These are phyloP conservation scores for Trichosanthes cucumerina DNA, from an alignment of 306 rosid species.

Conservation along the genomic window DNA sequence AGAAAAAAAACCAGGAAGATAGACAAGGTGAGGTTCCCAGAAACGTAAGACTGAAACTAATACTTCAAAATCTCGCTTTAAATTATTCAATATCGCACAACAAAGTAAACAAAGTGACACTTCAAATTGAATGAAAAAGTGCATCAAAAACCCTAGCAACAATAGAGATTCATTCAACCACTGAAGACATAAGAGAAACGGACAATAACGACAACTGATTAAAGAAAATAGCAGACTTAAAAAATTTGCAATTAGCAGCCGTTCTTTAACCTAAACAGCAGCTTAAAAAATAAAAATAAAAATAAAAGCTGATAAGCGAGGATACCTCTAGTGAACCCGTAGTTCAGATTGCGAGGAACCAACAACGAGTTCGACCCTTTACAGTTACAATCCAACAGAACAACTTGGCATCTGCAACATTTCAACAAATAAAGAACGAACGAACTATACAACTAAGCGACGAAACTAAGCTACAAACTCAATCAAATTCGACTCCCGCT, in stretches of 20 bases:
- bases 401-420: constrained; percentile 38
- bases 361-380: constrained; percentile 20
- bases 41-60: background rate
- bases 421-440: background rate
- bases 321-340: constrained; percentile 24
- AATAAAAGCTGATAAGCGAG: background rate
- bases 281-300: background rate
- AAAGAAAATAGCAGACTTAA: background rate
- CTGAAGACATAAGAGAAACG: background rate
- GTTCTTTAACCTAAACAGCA: background rate
- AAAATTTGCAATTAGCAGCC: background rate
- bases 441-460: background rate
- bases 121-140: background rate
- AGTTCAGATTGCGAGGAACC: constrained; percentile 32
- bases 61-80: background rate
- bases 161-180: background rate
- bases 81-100: background rate
- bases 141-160: background rate
- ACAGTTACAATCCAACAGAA: constrained; percentile 30
- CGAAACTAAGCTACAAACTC: background rate
- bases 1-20: too few species aligned
- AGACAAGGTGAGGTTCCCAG: too few species aligned
- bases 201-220: background rate
- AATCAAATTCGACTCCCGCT: background rate
- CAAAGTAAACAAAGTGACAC: background rate